These are phyloP conservation scores for Aureobasidium sp. DNA, from an alignment of 2,329 filamentous ascomycete genomes.

Conservation along the genomic window DNA sequence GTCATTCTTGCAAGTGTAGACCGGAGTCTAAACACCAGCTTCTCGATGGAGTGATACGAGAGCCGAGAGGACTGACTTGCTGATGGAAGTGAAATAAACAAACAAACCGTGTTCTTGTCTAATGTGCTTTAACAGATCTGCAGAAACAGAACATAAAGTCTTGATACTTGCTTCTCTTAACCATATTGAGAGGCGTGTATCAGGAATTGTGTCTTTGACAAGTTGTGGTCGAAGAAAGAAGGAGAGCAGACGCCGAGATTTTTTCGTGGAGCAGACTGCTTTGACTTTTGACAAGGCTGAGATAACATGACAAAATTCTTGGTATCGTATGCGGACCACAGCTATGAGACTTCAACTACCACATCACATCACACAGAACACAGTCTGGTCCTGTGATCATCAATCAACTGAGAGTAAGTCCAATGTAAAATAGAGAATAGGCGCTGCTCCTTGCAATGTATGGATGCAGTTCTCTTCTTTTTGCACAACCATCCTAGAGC, in stretches of 20 bases:
- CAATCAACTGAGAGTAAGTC: neutral
- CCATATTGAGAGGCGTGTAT: too few relatives aligned
- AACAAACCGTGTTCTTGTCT: neutral
- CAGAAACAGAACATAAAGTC: too few relatives aligned
- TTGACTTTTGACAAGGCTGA: neutral
- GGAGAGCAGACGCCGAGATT: neutral
- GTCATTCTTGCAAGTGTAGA: slow-evolving; percentile 19
- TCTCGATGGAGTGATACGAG: slow-evolving; percentile 15
- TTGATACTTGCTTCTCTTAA: too few relatives aligned
- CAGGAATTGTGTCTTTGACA: too few relatives aligned
- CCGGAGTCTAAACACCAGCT: slow-evolving; percentile 18
- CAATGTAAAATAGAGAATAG: neutral
- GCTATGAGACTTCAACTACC: neutral
- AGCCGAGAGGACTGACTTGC: slow-evolving; percentile 33
- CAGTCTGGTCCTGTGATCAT: neutral
- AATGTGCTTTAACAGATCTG: too few relatives aligned
- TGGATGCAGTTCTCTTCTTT: neutral
- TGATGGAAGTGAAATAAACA: neutral
- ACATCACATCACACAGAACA: neutral
- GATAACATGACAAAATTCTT: neutral
- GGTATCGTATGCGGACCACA: neutral
- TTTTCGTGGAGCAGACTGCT: neutral
- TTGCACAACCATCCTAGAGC: neutral
- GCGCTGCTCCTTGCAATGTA: neutral
- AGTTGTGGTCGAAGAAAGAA: neutral